Conservation (phyloP, 495 filamentous ascomycete species). For the Corynascus novoguineensis region DNA sequence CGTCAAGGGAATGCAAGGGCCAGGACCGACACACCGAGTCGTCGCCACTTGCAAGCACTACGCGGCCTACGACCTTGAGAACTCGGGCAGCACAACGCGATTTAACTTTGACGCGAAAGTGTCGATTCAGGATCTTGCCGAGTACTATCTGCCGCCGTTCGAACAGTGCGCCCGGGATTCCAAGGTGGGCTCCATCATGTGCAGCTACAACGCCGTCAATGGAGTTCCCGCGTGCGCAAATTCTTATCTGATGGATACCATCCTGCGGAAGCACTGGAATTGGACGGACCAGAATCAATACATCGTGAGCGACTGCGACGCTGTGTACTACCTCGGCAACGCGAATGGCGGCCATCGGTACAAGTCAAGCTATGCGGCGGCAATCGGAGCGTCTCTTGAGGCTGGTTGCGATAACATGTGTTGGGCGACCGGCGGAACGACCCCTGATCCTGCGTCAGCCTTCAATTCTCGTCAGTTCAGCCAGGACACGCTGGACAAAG, state of each 20-base stretch:
- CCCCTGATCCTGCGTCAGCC: constrained; percentile 16
- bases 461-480: constrained; percentile 14
- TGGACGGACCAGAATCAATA: constrained; percentile 39
- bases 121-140: constrained; percentile 38
- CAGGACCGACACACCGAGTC: constrained; percentile 9
- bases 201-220: constrained; percentile 44
- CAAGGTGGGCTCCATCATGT: constrained; percentile 45
- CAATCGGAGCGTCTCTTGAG: constrained; percentile 19
- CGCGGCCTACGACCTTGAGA: constrained; percentile 53
- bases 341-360: constrained; percentile 22
- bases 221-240: constrained; percentile 42
- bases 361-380: constrained; percentile 30
- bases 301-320: constrained; percentile 42
- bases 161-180: constrained; percentile 41
- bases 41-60: constrained; percentile 41
- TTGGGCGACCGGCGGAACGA: constrained; percentile 24
- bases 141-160: constrained; percentile 46
- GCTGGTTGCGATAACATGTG: constrained; percentile 25
- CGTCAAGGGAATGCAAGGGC: constrained; percentile 25
- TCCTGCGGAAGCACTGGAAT: constrained; percentile 45
- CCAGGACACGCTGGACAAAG: constrained; percentile 19
- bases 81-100: constrained; percentile 29
- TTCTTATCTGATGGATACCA: constrained; percentile 35
- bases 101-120: constrained; percentile 38
- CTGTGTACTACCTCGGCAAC: constrained; percentile 25